Evolutionary conservation across 202 grass and related monocot genomes (phyloP), one percentile per base, ranked within the genome.

Genomic region (Musa balbisiana): DNA sequence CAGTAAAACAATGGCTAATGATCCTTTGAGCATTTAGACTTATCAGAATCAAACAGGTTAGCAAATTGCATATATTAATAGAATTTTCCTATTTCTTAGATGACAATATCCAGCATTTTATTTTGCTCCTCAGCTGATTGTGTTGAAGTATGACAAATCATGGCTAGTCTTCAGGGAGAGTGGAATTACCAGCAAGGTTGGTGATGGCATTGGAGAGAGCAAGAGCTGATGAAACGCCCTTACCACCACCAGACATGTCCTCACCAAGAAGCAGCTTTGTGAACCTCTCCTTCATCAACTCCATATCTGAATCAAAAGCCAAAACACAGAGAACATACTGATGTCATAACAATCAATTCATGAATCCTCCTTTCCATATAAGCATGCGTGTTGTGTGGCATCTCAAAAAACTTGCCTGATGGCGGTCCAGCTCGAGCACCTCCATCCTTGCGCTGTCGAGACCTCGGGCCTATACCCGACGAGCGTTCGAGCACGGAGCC

Each of bases 231-330:
- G 75, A 77, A 19, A 77, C 75, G 4, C 75, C 62, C 53, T 65
- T 77, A 6, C 60, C 75, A 77, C 62, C 60, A 16, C 62, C 75
- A 19, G 75, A 77, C 75, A 77, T 77, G 21, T 77, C 75, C 49
- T 77, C 75, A 10, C 62, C 74, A 10, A 77, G 75, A 11, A 77
- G 75, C 43, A 77, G 49, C 49, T 77, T 77, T 26, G 62, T 17
- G 66, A 65, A 65, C 50, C 10, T 66, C 19, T 77, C 75, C 33
- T 66, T 77, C 75, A 66, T 77, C 14, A 27, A 13, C 20, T 52
- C 49, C 75, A 77, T 19, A 9, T 77, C 62, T 77, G 22, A 52
- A 65, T 51, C 49, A 77, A 58, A 55, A 56, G 3, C 1, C 43
- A 24, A 2, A 51, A 20, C 24, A 10, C 19, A 15, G n/a, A 64